Evolutionary conservation across 306 rosid species (phyloP).

Genomic region (Calophaca sinica): DNA sequence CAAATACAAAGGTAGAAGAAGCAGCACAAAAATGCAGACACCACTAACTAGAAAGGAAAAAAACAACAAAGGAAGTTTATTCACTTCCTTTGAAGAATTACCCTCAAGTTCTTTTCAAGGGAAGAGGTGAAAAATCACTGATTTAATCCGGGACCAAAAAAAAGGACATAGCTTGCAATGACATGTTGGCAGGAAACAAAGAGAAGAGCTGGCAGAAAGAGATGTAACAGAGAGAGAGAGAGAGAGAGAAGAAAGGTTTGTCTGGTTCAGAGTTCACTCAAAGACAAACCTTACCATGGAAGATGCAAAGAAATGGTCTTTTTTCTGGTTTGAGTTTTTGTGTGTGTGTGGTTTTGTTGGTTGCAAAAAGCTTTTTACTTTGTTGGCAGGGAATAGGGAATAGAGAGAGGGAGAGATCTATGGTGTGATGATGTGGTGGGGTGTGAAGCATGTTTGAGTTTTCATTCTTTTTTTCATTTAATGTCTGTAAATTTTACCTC

Average conservation of each 20-base stretch:
- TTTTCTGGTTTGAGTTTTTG: conserved; percentile 37
- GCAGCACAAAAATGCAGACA: conserved; percentile 15
- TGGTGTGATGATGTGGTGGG: conserved; percentile 40
- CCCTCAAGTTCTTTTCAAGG: conserved; percentile 13
- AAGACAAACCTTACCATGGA: conserved; percentile 53
- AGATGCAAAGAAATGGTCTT: conserved; percentile 47
- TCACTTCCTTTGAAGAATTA: conserved; percentile 48
- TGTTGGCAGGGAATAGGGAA: conserved; percentile 35
- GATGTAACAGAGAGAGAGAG: conserved; percentile 51
- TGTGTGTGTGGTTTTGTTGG: conserved; percentile 29
- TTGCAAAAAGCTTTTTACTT: conserved; percentile 47
- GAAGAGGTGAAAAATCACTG: conserved; percentile 51
- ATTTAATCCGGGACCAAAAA: conserved; percentile 48
- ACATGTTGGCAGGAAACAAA: conserved; percentile 35
- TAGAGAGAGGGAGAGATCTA: conserved; percentile 54
- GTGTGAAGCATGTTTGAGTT: conserved; percentile 34
- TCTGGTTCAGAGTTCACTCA: conserved; percentile 68
- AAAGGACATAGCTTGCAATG: conserved; percentile 38
- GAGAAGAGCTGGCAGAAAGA: conserved; percentile 55
- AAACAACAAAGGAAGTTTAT: conserved; percentile 26
- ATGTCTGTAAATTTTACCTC: conserved; percentile 49
- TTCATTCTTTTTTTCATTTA: conserved; percentile 38
- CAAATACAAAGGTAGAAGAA: conserved; percentile 6
- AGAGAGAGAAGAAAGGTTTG: conserved; percentile 56
- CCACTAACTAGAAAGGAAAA: conserved; percentile 18